Evolutionary conservation across 2,329 filamentous ascomycete species (phyloP), one percentile per base, ranked within the genome.

Genomic region (Fusarium xyrophilum): DNA sequence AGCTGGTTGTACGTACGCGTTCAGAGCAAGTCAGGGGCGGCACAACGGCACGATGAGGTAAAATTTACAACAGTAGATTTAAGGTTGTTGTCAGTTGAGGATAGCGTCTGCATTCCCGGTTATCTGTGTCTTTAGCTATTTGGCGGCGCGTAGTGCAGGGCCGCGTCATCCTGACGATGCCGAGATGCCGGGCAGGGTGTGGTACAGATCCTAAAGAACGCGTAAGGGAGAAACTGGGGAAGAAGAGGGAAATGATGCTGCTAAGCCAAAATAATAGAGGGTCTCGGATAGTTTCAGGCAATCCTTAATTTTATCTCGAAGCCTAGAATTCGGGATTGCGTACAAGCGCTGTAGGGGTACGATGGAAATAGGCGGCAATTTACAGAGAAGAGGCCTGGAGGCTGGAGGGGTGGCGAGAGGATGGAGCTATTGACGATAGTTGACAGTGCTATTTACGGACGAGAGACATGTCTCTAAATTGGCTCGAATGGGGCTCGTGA

Each of bases 141-240:
- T 35, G 54, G 43, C 51, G 58, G 66, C 66, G 68, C 57, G 63
- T 48, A 68, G 66, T 68, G 40, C 40, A 59, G 42, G 69, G 71
- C 71, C 71, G 67, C 71, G 71, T 73, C 71, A 73, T 68, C 71
- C 39, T 59, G 38, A 46, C 51, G 50, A 60, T 70, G 67, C 61
- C 67, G 58, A 67, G 57, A 61, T 55, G 68, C 65, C 61, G 58
- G 54, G 27, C 47, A 55, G 62, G 67, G 60, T 56, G 67, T 60
- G 43, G 58, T 38, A 54, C 51, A 48, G 50, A 25, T 48, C 30
- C 21, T 35, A 30, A 47, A 46, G 23, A 44, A 38, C 52, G 32
- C 61, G 47, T 43, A 52, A 59, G 59, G 46, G 33, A 52, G 48
- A 52, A 52, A 10, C 33, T 42, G 50, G 50, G 35, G 48, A 28